Base-by-base conservation (phyloP, 129 eudicot species). In the Flaveria trinervia region DNA sequence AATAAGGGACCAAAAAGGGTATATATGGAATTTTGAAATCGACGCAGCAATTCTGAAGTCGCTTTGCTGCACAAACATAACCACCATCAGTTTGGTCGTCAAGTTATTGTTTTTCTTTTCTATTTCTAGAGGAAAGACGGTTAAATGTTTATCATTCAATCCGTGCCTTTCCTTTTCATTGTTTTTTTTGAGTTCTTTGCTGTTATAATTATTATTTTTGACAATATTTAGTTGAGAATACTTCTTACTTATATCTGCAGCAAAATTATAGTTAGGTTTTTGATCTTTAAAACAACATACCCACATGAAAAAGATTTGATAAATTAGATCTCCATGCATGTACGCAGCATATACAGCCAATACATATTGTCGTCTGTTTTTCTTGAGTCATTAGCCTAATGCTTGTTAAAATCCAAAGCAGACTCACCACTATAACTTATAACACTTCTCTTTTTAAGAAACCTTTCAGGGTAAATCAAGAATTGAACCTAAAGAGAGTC, bases 101-200 rank as follows among this genome's bases (percentile, higher is more conserved):
- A 28, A 52, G 6, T 65, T 45, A 49, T 67, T 33, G 22, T 49
- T 65, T 56, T 49, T 49, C 13, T 12, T 64, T 10, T 28, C 23
- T 57, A 71, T 65, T 68, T 77, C 80, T 80, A 73, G 83, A 77
- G 67, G 83, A 68, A 84, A 77, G 70, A 59, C 54, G 49, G 49
- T 49, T 82, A 65, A 71, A 71, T 54, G 79, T 75, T 74, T 15
- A 44, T 73, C 68, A 39, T 65, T 73, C 65, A 49, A 73, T 60
- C 46, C 36, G 43, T 73, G 77, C 68, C 70, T 81, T 76, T 61
- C 72, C 66, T 51, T 78, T 77, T 74, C 55, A 56, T 11, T 52
- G 65, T 52, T 30, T 28, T 68, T 46, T 55, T 50, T 56, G 25
- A 15, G 68, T 81, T 55, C 15, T 46, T 82, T 77, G 64, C 36